Evolutionary conservation across 371 early-diverging fungal genomes (phyloP), one percentile per base, ranked within the genome.

Genomic region (Mortierella sp.): DNA sequence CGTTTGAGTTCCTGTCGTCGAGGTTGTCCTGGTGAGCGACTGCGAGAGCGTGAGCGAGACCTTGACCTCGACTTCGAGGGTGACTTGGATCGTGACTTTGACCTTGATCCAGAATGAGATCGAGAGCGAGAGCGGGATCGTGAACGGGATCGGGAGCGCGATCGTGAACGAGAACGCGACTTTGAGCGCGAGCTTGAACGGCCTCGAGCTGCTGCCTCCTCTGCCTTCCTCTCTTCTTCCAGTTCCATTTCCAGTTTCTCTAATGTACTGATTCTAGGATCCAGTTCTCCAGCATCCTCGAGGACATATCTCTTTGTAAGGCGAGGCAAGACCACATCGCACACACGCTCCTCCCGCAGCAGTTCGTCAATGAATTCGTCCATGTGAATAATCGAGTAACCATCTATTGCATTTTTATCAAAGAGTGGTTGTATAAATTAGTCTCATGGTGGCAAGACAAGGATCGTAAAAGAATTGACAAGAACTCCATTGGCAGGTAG

Each of bases 341-440:
- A 98, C 0, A 96, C 96, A 57, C 96, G 93, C 13, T 95, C 94
- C 43, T 95, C 92, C 21, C 88, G 88, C 61, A 99, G 89, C 48
- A 99, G 88, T 34, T 92, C 89, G 82, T 98, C 98, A 34, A 98
- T 92, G 81, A 98, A 97, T 81, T 96, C 95, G 81, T 99, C 99
- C 95, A 99, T 95, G 78, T 92, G 90, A 2, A 94, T 93, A 11
- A 99, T 85, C 14, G 82, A 77, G 82, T 91, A 92, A 2, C 91
- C 91, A 48, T 88, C 93, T 90, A 88, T 40, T 69, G 19, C n/a
- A 11, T 48, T 0, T 24, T 24, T n/a, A n/a, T n/a, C 19, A 67
- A 21, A 40, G 1, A 61, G 24, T 21, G 37, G 1, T 37, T 24
- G 21, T 10, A 24, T 10, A 21, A 2, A 61, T 61, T 61, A 61